These are phyloP conservation scores for Sugiyamaella grinbergsii DNA, from an alignment of 1,139 yeast species.

Conservation along the genomic window DNA sequence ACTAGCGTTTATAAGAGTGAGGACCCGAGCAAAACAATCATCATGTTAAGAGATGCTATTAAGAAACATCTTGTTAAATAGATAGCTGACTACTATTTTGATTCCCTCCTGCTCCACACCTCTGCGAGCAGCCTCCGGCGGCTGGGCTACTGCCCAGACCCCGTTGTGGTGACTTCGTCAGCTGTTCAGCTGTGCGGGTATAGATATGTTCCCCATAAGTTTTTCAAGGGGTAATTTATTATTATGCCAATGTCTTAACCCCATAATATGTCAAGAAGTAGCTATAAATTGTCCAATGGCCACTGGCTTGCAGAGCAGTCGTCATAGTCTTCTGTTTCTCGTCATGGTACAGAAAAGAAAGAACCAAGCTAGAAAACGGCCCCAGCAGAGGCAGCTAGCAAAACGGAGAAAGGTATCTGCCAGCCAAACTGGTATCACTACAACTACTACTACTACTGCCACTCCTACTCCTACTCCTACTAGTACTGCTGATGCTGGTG, in stretches of 20 bases:
- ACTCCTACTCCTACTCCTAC: neutral
- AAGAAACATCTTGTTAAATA: conserved; percentile 33
- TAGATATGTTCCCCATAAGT: too few relatives aligned
- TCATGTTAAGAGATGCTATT: conserved; percentile 64
- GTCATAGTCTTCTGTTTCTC: neutral
- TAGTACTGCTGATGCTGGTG: neutral
- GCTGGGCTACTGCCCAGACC: conserved; percentile 19
- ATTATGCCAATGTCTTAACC: too few relatives aligned
- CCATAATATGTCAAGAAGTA: too few relatives aligned
- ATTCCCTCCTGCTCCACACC: neutral
- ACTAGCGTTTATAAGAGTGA: conserved; percentile 87
- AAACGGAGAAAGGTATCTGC: too few relatives aligned
- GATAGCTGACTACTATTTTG: conserved; percentile 13
- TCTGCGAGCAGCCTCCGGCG: conserved; percentile 9
- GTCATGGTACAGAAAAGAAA: neutral
- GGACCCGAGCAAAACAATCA: conserved; percentile 74
- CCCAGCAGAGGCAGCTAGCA: neutral
- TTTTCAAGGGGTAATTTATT: neutral
- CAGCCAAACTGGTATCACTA: too few relatives aligned
- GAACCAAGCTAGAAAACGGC: neutral
- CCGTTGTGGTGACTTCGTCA: conserved; percentile 3
- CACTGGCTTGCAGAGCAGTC: too few relatives aligned
- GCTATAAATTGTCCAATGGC: too few relatives aligned
- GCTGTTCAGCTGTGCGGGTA: too few relatives aligned
- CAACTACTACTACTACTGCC: neutral